A percentile compares a stretch with the other conserved stretches of the same genome.
Evolutionary conservation across 768 basidiomycete species (phyloP).

Genomic region (Amanita molliuscula): DNA sequence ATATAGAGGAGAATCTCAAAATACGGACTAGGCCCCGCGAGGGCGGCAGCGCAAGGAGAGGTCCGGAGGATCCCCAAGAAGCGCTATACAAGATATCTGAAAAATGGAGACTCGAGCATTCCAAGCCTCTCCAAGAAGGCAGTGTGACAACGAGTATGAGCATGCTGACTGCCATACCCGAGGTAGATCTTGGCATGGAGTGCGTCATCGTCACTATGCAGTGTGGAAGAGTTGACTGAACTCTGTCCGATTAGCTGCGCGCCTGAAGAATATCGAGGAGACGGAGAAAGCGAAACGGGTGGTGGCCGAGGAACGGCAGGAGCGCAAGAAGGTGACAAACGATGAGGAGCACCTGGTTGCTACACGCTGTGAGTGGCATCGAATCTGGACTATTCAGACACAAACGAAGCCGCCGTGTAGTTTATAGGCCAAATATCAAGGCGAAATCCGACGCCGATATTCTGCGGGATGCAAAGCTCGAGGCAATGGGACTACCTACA

Average conservation of each 20-base stretch:
- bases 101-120: conserved; percentile 49
- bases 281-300: conserved; percentile 93
- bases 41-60: conserved; percentile 30
- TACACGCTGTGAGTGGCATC: conserved; percentile 64
- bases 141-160: conserved; percentile 88
- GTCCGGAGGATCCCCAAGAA: conserved; percentile 61
- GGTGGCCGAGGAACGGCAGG: conserved; percentile 65
- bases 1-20: conserved; percentile 90
- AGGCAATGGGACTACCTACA: conserved; percentile 70
- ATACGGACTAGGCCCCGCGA: conserved; percentile 52
- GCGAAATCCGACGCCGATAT: conserved; percentile 85
- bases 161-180: conserved; percentile 97
- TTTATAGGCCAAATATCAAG: conserved; percentile 76
- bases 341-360: conserved; percentile 84
- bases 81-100: conserved; percentile 68
- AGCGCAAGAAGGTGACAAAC: conserved; percentile 34
- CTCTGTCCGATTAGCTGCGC: conserved; percentile 39
- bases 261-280: conserved; percentile 92
- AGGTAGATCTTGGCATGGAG: conserved; percentile 99
- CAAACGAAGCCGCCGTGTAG: conserved; percentile 25
- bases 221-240: not conserved
- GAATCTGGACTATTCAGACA: not conserved
- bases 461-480: conserved; percentile 76
- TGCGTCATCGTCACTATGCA: conserved; percentile 31
- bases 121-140: conserved; percentile 69